phyloP scores from a whole-genome alignment of 257 asterid species.

The Rubia yunnanensis region DNA sequence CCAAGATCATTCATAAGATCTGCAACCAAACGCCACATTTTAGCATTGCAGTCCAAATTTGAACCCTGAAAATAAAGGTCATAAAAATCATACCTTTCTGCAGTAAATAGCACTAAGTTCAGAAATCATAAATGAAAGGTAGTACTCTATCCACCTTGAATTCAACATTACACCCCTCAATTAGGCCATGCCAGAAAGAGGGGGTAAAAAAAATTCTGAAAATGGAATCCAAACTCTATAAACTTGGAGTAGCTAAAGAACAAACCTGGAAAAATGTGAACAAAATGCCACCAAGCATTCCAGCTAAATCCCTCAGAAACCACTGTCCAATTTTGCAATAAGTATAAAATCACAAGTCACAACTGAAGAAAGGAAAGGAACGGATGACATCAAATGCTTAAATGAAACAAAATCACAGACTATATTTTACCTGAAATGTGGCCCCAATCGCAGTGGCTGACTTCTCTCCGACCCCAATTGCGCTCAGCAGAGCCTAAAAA shows the following conservation, averaged over 20 bases:
- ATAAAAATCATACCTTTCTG: background rate
- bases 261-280: slow-evolving; percentile 90
- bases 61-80: slow-evolving; percentile 49
- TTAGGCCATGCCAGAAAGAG: background rate
- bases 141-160: background rate
- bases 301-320: slow-evolving; percentile 94
- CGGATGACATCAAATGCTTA: background rate
- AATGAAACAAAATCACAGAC: background rate
- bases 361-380: slow-evolving; percentile 1
- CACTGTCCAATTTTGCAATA: slow-evolving; percentile 44
- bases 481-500: slow-evolving; percentile 85
- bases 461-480: slow-evolving; percentile 95
- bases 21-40: slow-evolving; percentile 99
- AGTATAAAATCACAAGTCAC: slow-evolving; percentile 1
- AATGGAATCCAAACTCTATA: background rate
- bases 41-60: slow-evolving; percentile 89
- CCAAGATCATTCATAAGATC: slow-evolving; percentile 99
- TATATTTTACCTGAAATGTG: slow-evolving; percentile 64
- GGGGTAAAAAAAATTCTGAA: background rate
- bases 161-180: background rate
- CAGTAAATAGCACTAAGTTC: background rate
- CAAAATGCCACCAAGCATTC: slow-evolving; percentile 90
- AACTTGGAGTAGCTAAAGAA: slow-evolving; percentile 4
- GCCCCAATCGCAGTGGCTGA: slow-evolving; percentile 97
- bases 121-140: background rate